Conservation (phyloP, 1,139 yeast genomes). For the Kazachstania sp. region DNA sequence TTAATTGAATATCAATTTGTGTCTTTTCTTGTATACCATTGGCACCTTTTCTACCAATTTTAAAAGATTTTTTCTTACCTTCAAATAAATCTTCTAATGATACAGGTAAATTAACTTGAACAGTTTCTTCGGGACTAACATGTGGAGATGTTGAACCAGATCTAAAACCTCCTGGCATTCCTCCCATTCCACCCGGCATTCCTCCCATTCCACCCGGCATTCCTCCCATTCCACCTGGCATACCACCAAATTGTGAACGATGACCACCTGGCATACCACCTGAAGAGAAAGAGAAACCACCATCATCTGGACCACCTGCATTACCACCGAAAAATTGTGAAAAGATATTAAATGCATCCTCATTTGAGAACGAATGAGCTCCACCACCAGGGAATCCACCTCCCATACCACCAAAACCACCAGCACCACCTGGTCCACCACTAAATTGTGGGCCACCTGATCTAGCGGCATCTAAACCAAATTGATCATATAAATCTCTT, state of each 20-base stretch:
- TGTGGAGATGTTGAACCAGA: slow-evolving; percentile 30
- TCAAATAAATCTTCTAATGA: slow-evolving; percentile 72
- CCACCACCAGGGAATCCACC: slow-evolving; percentile 50
- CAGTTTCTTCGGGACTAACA: slow-evolving; percentile 53
- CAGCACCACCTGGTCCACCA: slow-evolving; percentile 37
- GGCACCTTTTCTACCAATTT: slow-evolving; percentile 69
- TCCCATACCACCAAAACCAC: slow-evolving; percentile 40
- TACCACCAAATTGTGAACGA: background rate
- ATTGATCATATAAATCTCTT: slow-evolving; percentile 76
- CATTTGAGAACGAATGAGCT: slow-evolving; percentile 56
- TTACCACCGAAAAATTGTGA: slow-evolving; percentile 32
- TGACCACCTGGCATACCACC: slow-evolving; percentile 16
- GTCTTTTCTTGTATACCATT: slow-evolving; percentile 65
- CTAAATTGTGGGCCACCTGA: slow-evolving; percentile 67
- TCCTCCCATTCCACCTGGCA: too few species aligned
- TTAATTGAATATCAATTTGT: slow-evolving; percentile 66
- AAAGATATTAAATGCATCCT: slow-evolving; percentile 79
- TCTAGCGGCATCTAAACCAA: slow-evolving; percentile 79
- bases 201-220: slow-evolving; percentile 9
- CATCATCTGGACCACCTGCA: slow-evolving; percentile 21
- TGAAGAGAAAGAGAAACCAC: slow-evolving; percentile 34
- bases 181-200: slow-evolving; percentile 27
- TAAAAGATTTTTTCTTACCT: slow-evolving; percentile 84
- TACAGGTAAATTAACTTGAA: slow-evolving; percentile 71
- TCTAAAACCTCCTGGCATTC: slow-evolving; percentile 27